A percentile compares a stretch with the other conserved stretches of the same genome.
Evolutionary conservation across 1,139 yeast genomes (phyloP).

Genomic region (Scheffersomyces titani): DNA sequence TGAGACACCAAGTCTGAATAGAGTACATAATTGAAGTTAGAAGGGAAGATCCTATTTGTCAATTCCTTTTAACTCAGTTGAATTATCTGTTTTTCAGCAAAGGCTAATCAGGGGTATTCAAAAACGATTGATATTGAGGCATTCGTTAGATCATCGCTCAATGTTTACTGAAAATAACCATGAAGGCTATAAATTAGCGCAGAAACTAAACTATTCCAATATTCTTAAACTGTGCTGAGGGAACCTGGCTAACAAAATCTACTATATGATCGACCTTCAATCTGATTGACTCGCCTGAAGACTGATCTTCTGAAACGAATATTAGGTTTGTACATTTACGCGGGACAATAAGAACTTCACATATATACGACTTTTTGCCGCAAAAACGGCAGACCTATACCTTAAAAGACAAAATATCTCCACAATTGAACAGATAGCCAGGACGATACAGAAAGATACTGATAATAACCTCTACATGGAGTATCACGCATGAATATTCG

Average conservation of each 20-base stretch:
- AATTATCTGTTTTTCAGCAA: neutral
- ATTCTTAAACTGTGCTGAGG: neutral
- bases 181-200: too few relatives aligned
- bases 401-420: neutral
- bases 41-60: neutral
- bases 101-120: neutral
- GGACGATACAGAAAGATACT: neutral
- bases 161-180: too few relatives aligned
- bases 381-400: neutral
- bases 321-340: neutral
- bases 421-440: neutral
- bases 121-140: neutral
- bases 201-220: too few relatives aligned
- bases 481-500: neutral
- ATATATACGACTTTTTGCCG: neutral
- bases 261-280: neutral
- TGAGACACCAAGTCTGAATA: neutral
- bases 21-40: neutral
- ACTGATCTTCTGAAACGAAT: too few relatives aligned
- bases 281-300: neutral
- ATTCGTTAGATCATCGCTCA: too few relatives aligned
- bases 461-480: neutral
- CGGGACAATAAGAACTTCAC: neutral
- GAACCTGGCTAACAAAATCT: neutral
- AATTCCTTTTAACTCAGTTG: neutral